Percentiles rank a stretch among this genome's conserved stretches.
These are phyloP conservation scores for Butyriboletus loyo DNA, from an alignment of 768 basidiomycete genomes.

Conservation along the genomic window DNA sequence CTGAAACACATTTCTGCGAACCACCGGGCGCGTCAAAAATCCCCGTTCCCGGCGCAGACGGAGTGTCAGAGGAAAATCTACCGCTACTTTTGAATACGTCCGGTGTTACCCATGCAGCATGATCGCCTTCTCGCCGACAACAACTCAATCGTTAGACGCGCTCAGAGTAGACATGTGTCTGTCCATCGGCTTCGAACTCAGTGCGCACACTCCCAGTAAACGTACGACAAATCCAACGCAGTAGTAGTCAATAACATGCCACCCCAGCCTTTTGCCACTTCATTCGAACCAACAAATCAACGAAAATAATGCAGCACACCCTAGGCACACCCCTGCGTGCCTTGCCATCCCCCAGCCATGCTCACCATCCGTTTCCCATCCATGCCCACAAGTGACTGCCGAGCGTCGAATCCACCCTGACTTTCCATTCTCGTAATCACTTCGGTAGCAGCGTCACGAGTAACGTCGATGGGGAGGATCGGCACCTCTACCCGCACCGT, in stretches of 20 bases:
- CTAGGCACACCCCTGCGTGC: conserved; percentile 7
- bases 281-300: conserved; percentile 31
- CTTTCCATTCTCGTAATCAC: conserved; percentile 26
- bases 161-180: too few species aligned
- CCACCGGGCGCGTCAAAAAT: background rate
- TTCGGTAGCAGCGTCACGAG: conserved; percentile 16
- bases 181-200: background rate
- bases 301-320: background rate
- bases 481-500: background rate
- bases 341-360: conserved; percentile 1
- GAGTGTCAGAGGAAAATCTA: background rate
- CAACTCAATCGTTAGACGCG: too few species aligned
- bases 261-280: too few species aligned
- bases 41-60: background rate
- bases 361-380: background rate
- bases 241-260: background rate
- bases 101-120: too few species aligned
- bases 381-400: conserved; percentile 3
- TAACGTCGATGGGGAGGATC: background rate
- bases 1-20: too few species aligned
- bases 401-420: conserved; percentile 10
- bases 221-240: conserved; percentile 9
- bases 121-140: too few species aligned
- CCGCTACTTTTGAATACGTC: too few species aligned
- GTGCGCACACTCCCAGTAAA: background rate